Conservation (phyloP, 2,329 filamentous ascomycete genomes). For the Aspergillus aculeatinus region DNA sequence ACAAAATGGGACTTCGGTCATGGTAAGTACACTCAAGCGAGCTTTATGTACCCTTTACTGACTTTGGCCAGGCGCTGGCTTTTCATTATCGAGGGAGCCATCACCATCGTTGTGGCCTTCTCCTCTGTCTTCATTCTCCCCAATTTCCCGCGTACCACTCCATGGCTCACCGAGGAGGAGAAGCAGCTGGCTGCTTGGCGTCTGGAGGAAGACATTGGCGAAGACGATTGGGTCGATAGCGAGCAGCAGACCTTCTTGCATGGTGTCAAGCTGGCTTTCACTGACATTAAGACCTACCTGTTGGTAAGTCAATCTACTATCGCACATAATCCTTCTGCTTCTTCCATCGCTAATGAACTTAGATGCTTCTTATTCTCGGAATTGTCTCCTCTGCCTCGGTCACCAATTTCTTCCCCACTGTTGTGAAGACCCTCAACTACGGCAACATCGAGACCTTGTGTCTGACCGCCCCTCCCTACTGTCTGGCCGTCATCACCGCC, state of each 20-base stretch:
- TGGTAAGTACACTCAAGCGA: constrained; percentile 45
- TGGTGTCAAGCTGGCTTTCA: constrained; percentile 57
- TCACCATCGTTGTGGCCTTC: constrained; percentile 63
- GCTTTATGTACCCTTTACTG: neutral
- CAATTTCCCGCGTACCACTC: constrained; percentile 64
- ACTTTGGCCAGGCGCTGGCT: constrained; percentile 52
- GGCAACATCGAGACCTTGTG: constrained; percentile 59
- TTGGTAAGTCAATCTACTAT: constrained; percentile 44
- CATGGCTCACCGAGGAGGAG: constrained; percentile 61
- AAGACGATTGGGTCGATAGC: constrained; percentile 61
- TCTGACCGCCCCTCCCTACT: constrained; percentile 65
- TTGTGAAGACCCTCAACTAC: constrained; percentile 68
- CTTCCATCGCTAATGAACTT: neutral
- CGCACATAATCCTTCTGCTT: neutral
- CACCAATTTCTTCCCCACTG: constrained; percentile 69
- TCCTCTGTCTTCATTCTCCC: constrained; percentile 61
- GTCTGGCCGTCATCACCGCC: constrained; percentile 59
- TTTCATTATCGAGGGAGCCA: constrained; percentile 68
- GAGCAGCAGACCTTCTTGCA: constrained; percentile 52
- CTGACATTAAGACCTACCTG: constrained; percentile 61
- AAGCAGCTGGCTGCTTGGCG: constrained; percentile 59
- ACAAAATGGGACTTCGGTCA: constrained; percentile 53
- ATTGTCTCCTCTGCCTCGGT: constrained; percentile 60
- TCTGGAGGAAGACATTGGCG: constrained; percentile 63
- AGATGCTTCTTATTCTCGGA: constrained; percentile 58